phyloP scores from a whole-genome alignment of 257 asterid genomes.

The Sherardia arvensis region DNA sequence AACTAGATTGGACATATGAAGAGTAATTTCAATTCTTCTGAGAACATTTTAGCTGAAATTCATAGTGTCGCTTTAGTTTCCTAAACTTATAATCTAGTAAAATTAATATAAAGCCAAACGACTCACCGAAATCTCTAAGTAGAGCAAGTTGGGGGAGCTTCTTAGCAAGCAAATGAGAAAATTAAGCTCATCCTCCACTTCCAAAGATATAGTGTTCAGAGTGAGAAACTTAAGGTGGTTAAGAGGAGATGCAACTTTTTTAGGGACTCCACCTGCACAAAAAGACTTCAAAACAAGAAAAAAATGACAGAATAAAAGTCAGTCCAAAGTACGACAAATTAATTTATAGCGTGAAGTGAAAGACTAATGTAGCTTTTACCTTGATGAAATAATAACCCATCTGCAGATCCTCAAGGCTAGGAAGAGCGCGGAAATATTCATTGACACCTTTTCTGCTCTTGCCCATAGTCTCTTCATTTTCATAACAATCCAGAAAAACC shows the following conservation, averaged over 20 bases:
- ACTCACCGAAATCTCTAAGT: slow-evolving; percentile 7
- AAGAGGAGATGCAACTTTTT: not conserved
- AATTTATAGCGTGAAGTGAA: not conserved
- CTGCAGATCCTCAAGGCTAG: no score
- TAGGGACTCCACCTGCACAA: slow-evolving; percentile 7
- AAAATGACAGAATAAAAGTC: not conserved
- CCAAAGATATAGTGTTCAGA: slow-evolving; percentile 3
- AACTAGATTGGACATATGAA: no score
- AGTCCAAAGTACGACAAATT: not conserved
- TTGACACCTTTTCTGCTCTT: no score
- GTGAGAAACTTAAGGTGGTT: slow-evolving; percentile 5
- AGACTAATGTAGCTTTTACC: slow-evolving; percentile 6
- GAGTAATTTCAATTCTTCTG: not conserved
- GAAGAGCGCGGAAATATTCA: no score
- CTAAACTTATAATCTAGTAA: not conserved
- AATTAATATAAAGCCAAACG: not conserved
- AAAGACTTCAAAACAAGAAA: slow-evolving; percentile 9
- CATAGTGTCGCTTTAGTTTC: no score
- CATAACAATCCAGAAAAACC: not conserved
- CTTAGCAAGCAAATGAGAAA: slow-evolving; percentile 13
- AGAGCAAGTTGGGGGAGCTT: slow-evolving; percentile 17
- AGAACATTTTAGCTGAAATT: no score
- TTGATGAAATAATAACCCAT: no score
- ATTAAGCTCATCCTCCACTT: not conserved
- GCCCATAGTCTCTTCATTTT: not conserved